These are phyloP conservation scores for Leonotis leonurus DNA, from an alignment of 257 asterid species.

Conservation along the genomic window DNA sequence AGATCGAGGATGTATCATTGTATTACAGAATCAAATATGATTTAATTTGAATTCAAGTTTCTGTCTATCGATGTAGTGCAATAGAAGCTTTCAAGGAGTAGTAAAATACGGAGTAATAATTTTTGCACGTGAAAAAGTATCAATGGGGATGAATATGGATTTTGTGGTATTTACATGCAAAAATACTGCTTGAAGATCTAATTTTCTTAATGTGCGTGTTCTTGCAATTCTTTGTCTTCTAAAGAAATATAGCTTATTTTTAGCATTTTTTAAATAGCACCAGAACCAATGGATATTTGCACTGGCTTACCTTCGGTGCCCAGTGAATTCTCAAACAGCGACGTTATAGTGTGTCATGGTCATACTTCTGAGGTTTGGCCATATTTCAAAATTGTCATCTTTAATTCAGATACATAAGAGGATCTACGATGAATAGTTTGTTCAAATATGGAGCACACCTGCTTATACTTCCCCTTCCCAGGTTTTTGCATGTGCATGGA, in stretches of 20 bases:
- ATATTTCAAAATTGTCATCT: not conserved
- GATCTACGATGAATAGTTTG: not conserved
- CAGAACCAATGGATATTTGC: constrained; percentile 91
- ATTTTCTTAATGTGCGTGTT: constrained; percentile 6
- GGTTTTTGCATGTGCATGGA: constrained; percentile 99
- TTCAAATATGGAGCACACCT: no score
- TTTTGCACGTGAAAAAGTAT: no score
- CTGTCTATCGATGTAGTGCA: no score
- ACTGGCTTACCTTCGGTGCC: constrained; percentile 45
- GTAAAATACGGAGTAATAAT: no score
- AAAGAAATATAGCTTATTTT: constrained; percentile 17
- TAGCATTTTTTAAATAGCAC: constrained; percentile 37
- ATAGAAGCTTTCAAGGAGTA: no score
- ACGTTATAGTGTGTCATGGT: constrained; percentile 77
- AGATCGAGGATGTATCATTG: no score
- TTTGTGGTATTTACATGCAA: no score
- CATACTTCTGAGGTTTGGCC: constrained; percentile 88
- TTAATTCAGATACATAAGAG: not conserved
- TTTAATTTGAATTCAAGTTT: no score
- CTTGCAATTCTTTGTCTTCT: constrained; percentile 1
- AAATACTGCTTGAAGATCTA: no score
- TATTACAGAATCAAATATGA: no score
- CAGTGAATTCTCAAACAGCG: constrained; percentile 59
- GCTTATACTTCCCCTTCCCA: constrained; percentile 32
- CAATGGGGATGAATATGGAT: no score